Conservation (phyloP, 129 eudicot species). For the Pseudognaphalium luteoalbum region DNA sequence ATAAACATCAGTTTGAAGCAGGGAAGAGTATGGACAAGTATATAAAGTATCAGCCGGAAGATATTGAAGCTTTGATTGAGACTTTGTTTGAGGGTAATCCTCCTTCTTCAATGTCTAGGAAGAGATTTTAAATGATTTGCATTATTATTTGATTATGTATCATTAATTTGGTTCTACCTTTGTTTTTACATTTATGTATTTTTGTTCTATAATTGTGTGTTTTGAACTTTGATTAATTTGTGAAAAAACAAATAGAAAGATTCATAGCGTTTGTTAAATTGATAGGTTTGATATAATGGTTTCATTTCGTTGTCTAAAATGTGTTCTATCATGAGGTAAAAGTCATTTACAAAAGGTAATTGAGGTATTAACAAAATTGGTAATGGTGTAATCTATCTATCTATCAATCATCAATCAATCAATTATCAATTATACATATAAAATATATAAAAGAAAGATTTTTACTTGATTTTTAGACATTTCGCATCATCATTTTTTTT, state of each 20-base stretch:
- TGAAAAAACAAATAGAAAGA: background rate
- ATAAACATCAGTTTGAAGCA: conserved; percentile 52
- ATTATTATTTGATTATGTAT: background rate
- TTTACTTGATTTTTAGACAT: too few relatives aligned
- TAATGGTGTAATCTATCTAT: too few relatives aligned
- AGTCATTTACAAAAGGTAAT: too few relatives aligned
- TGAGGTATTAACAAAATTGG: too few relatives aligned
- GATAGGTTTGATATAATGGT: too few relatives aligned
- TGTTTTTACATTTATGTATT: background rate
- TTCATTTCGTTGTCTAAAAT: too few relatives aligned
- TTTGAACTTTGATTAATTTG: background rate
- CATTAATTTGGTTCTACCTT: background rate
- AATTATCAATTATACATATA: too few relatives aligned
- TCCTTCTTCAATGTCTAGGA: conserved; percentile 31
- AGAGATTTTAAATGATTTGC: conserved; percentile 27
- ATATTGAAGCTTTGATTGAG: conserved; percentile 74
- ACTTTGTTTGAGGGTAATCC: conserved; percentile 72
- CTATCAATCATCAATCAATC: too few relatives aligned
- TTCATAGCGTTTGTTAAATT: background rate
- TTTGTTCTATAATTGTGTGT: background rate
- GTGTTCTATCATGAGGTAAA: too few relatives aligned
- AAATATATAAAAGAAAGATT: too few relatives aligned
- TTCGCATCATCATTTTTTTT: too few relatives aligned
- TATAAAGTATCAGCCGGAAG: conserved; percentile 86
- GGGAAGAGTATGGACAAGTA: conserved; percentile 60